Conservation (phyloP, 345 rosid species). For the Barbarea vulgaris region DNA sequence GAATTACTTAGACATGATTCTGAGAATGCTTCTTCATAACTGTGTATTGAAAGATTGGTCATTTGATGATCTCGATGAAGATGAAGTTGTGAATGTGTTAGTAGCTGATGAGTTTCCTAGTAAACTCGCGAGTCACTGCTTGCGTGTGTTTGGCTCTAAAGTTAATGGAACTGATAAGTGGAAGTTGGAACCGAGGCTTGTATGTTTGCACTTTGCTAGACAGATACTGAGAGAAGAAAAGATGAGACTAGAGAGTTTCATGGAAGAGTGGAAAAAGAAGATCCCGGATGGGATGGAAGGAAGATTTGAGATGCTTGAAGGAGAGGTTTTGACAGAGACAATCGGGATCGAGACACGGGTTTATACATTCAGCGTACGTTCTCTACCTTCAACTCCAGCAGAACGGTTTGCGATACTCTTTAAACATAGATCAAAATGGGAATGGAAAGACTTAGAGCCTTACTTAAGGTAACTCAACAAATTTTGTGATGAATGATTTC, state of each 20-base stretch:
- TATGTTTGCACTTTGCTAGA: conserved; percentile 79
- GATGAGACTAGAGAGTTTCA: conserved; percentile 63
- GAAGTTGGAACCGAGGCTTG: conserved; percentile 69
- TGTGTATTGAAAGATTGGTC: conserved; percentile 75
- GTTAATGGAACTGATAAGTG: conserved; percentile 50
- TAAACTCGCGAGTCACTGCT: conserved; percentile 62
- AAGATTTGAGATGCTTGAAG: conserved; percentile 76
- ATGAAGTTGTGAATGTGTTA: conserved; percentile 55
- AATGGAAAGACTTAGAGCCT: conserved; percentile 85
- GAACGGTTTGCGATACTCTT: conserved; percentile 74
- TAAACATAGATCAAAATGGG: conserved; percentile 80
- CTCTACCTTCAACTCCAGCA: conserved; percentile 72
- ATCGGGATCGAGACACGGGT: conserved; percentile 78
- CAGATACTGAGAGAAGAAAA: conserved; percentile 62
- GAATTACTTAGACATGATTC: conserved; percentile 61
- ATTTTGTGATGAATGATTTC: background rate
- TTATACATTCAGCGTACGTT: conserved; percentile 62
- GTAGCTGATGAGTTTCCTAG: conserved; percentile 71
- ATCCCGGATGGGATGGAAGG: conserved; percentile 71
- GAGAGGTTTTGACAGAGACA: conserved; percentile 86
- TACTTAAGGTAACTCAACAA: conserved; percentile 59
- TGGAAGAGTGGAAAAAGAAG: conserved; percentile 67
- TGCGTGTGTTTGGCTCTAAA: conserved; percentile 58
- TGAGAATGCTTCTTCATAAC: conserved; percentile 68
- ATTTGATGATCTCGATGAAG: conserved; percentile 57